phyloP scores from a whole-genome alignment of 805 yeast species.

The Starmerella stigmatis region DNA sequence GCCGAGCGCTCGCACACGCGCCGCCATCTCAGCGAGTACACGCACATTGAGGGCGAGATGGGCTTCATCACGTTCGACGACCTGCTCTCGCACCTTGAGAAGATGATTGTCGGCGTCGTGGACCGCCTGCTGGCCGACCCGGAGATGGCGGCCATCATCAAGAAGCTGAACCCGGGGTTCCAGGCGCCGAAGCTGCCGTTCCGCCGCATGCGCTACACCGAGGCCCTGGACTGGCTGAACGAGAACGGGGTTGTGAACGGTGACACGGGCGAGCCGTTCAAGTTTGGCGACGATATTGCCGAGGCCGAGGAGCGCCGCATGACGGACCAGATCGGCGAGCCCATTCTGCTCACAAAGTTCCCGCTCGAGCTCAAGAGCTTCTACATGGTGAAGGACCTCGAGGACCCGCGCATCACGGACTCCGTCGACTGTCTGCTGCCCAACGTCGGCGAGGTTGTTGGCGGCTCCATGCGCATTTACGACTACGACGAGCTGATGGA shows the following conservation, averaged over 20 bases:
- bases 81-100: slow-evolving; percentile 74
- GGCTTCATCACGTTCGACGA: slow-evolving; percentile 83
- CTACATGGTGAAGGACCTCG: slow-evolving; percentile 89
- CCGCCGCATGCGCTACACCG: slow-evolving; percentile 79
- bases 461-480: slow-evolving; percentile 97
- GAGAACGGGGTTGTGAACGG: slow-evolving; percentile 79
- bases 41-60: slow-evolving; percentile 93
- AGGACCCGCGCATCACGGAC: slow-evolving; percentile 92
- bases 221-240: slow-evolving; percentile 92
- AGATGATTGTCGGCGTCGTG: slow-evolving; percentile 55
- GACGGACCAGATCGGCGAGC: slow-evolving; percentile 90
- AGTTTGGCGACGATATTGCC: slow-evolving; percentile 97
- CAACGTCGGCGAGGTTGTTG: slow-evolving; percentile 96
- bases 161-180: slow-evolving; percentile 88
- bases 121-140: slow-evolving; percentile 79
- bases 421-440: slow-evolving; percentile 98
- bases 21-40: slow-evolving; percentile 93
- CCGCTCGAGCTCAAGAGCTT: slow-evolving; percentile 95
- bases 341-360: slow-evolving; percentile 85
- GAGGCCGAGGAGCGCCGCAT: slow-evolving; percentile 99
- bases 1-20: slow-evolving; percentile 98
- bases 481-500: slow-evolving; percentile 71
- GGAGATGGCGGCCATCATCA: slow-evolving; percentile 77
- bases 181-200: slow-evolving; percentile 76
- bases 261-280: slow-evolving; percentile 85